phyloP scores from a whole-genome alignment of 257 asterid species.

The Jacaranda mimosifolia region DNA sequence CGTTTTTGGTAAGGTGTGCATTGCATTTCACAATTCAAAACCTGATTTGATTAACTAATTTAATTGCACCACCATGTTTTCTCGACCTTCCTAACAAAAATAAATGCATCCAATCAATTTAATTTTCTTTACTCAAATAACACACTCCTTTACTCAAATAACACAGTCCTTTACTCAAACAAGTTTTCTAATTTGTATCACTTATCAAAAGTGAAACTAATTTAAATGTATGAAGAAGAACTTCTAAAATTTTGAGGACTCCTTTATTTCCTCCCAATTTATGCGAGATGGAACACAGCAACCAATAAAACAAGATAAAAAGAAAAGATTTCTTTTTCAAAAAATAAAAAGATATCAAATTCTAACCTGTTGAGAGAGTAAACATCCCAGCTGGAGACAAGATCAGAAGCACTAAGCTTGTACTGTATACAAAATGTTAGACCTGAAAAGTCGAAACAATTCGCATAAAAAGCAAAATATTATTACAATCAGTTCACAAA shows the following conservation, averaged over 20 bases:
- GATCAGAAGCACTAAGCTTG: constrained; percentile 87
- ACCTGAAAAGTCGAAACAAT: constrained; percentile 47
- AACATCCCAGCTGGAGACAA: constrained; percentile 90
- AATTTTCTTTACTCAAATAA: not conserved
- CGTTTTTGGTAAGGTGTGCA: not conserved
- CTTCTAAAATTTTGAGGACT: not conserved
- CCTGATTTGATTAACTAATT: not conserved
- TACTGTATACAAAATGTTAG: constrained; percentile 81
- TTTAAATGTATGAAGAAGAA: not conserved
- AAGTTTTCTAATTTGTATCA: constrained; percentile 1
- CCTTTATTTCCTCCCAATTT: constrained; percentile 4
- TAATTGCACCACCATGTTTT: constrained; percentile 3
- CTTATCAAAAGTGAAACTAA: not conserved
- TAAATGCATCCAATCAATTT: not conserved
- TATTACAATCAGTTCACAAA: constrained; percentile 11
- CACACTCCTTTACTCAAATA: constrained; percentile 18
- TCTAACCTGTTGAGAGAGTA: constrained; percentile 84
- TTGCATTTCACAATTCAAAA: constrained; percentile 16
- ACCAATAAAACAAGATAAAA: not conserved
- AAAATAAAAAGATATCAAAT: not conserved
- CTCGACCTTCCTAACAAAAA: constrained; percentile 10
- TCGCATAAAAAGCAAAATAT: constrained; percentile 19
- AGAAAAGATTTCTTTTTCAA: not conserved
- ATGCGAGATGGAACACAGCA: constrained; percentile 8
- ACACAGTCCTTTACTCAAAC: constrained; percentile 15